Percentiles rank a stretch among this genome's conserved stretches.
phyloP scores from a whole-genome alignment of 257 asterid species.

The Thymus mandschuricus region DNA sequence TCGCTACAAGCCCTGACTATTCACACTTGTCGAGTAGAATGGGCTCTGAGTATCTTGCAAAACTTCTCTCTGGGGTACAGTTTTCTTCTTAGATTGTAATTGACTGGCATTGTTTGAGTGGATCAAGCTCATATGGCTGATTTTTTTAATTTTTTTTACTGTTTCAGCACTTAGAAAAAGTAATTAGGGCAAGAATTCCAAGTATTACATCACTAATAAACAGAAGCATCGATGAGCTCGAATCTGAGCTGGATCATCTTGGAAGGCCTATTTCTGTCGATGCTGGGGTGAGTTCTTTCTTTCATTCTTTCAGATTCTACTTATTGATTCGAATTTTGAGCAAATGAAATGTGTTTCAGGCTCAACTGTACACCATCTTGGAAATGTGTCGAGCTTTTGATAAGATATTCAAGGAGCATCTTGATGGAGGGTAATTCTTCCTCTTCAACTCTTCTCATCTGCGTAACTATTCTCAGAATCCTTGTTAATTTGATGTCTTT shows the following conservation, averaged over 20 bases:
- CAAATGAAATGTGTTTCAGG: slow-evolving; percentile 54
- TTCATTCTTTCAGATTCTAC: slow-evolving; percentile 9
- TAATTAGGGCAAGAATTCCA: slow-evolving; percentile 82
- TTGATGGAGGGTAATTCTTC: slow-evolving; percentile 83
- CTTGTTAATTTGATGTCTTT: slow-evolving; percentile 9
- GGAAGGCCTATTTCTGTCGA: slow-evolving; percentile 92
- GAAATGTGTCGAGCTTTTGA: slow-evolving; percentile 98
- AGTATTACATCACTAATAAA: slow-evolving; percentile 88
- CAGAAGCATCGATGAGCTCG: slow-evolving; percentile 85
- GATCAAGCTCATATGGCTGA: slow-evolving; percentile 21
- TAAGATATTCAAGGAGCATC: slow-evolving; percentile 93
- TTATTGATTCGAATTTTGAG: slow-evolving; percentile 23
- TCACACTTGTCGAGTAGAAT: slow-evolving; percentile 79
- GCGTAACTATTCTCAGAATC: background rate
- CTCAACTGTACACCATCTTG: slow-evolving; percentile 90
- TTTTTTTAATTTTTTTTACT: background rate
- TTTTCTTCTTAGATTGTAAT: slow-evolving; percentile 15
- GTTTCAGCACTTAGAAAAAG: slow-evolving; percentile 85
- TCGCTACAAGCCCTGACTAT: slow-evolving; percentile 85
- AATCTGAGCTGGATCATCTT: slow-evolving; percentile 89
- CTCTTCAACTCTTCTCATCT: background rate
- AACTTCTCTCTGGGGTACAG: slow-evolving; percentile 83
- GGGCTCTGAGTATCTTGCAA: slow-evolving; percentile 97
- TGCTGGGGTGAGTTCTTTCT: slow-evolving; percentile 75
- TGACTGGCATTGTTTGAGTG: slow-evolving; percentile 23